phyloP scores from a whole-genome alignment of 2,329 filamentous ascomycete genomes.

The Coniochaeta prunicola region DNA sequence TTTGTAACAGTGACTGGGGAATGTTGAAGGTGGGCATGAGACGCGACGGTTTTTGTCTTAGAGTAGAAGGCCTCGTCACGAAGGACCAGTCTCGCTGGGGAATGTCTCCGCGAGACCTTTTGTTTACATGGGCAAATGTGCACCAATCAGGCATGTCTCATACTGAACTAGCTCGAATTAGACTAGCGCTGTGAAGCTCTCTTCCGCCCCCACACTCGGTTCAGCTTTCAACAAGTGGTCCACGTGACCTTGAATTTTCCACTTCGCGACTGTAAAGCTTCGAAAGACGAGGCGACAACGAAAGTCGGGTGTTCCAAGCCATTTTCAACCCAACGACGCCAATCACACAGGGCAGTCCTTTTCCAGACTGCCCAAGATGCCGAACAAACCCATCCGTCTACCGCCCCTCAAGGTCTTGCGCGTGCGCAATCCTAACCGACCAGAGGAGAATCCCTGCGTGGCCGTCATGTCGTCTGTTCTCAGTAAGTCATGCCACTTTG shows the following conservation, averaged over 20 bases:
- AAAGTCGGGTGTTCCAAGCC: background rate
- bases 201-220: background rate
- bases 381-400: conserved; percentile 44
- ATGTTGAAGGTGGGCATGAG: background rate
- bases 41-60: background rate
- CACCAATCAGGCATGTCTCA: background rate
- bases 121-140: background rate
- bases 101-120: background rate
- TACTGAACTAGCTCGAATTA: background rate
- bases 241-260: conserved; percentile 9
- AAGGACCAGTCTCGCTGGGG: background rate
- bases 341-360: background rate
- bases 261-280: background rate
- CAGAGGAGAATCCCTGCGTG: conserved; percentile 45
- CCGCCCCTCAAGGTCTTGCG: conserved; percentile 49
- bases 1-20: background rate
- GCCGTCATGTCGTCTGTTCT: conserved; percentile 51
- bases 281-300: background rate
- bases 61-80: background rate
- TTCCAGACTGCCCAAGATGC: conserved; percentile 9
- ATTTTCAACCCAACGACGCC: background rate
- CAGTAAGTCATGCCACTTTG: conserved; percentile 22
- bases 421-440: conserved; percentile 44
- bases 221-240: background rate
- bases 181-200: background rate